A percentile compares a stretch with the other conserved stretches of the same genome.
Evolutionary conservation across 768 basidiomycete species (phyloP).

Genomic region (Rhizopogon roseolus): DNA sequence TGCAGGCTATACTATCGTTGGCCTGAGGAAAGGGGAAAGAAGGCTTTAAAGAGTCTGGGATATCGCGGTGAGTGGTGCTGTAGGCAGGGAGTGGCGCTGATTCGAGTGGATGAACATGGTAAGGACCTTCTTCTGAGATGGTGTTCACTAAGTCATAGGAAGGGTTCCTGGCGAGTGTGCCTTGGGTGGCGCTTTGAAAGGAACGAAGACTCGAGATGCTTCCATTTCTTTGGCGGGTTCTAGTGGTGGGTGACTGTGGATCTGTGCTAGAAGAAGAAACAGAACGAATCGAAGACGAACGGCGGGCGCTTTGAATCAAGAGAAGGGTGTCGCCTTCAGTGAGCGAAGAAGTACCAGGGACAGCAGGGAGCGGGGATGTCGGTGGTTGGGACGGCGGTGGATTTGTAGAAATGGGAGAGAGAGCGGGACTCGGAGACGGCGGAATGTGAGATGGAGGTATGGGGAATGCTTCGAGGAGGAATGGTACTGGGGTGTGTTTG

Average conservation of each 20-base stretch:
- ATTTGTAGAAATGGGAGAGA: constrained; percentile 24
- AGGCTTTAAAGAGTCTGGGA: not conserved
- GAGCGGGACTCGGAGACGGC: constrained; percentile 9
- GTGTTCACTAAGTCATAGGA: not conserved
- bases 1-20: constrained; percentile 23
- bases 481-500: constrained; percentile 29
- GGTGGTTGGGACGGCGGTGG: constrained; percentile 61
- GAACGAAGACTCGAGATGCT: not conserved
- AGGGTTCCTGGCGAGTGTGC: not conserved
- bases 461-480: constrained; percentile 33
- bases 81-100: not conserved
- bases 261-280: not conserved
- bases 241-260: not conserved
- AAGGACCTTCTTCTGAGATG: not conserved
- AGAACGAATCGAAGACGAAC: not conserved
- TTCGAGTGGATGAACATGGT: not conserved
- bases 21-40: not conserved
- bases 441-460: constrained; percentile 29
- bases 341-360: constrained; percentile 59
- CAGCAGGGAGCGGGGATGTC: constrained; percentile 53
- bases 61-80: not conserved
- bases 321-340: constrained; percentile 4
- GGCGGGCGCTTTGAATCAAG: not conserved
- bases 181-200: not conserved
- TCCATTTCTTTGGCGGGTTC: not conserved